A percentile compares a stretch with the other conserved stretches of the same genome.
Evolutionary conservation across 2,329 filamentous ascomycete genomes (phyloP).

Genomic region (Paecilomyces sp.): DNA sequence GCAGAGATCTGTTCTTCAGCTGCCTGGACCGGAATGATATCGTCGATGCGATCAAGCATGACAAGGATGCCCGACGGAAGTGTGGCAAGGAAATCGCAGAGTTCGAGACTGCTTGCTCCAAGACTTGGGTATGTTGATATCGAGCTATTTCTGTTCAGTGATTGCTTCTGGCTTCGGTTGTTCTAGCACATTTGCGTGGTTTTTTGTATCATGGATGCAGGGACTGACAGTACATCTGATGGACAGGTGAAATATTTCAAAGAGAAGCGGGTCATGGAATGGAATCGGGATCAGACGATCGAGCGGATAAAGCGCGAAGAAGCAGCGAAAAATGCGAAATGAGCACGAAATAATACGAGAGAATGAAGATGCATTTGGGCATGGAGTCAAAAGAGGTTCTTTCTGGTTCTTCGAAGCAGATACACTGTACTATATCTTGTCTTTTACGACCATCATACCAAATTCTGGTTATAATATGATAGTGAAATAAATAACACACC

Average conservation of each 20-base stretch:
- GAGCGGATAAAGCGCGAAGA: slow-evolving; percentile 68
- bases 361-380: background rate
- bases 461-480: background rate
- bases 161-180: background rate
- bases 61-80: slow-evolving; percentile 48
- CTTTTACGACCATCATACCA: background rate
- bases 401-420: background rate
- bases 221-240: slow-evolving; percentile 8
- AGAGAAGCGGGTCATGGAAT: slow-evolving; percentile 87
- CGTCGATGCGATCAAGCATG: slow-evolving; percentile 62
- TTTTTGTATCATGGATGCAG: background rate
- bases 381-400: slow-evolving; percentile 1
- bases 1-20: slow-evolving; percentile 77
- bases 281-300: slow-evolving; percentile 73
- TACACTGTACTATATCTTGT: slow-evolving; percentile 7
- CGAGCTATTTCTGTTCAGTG: background rate
- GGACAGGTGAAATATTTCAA: slow-evolving; percentile 94
- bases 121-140: slow-evolving; percentile 68
- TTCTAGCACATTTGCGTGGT: background rate
- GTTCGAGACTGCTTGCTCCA: slow-evolving; percentile 81
- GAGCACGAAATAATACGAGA: slow-evolving; percentile 22
- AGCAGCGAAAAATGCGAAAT: slow-evolving; percentile 53
- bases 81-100: slow-evolving; percentile 55
- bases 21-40: slow-evolving; percentile 81
- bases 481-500: background rate